Evolutionary conservation across 192 early-diverging fungal species (phyloP).

Genomic region (Coemansia sp.): DNA sequence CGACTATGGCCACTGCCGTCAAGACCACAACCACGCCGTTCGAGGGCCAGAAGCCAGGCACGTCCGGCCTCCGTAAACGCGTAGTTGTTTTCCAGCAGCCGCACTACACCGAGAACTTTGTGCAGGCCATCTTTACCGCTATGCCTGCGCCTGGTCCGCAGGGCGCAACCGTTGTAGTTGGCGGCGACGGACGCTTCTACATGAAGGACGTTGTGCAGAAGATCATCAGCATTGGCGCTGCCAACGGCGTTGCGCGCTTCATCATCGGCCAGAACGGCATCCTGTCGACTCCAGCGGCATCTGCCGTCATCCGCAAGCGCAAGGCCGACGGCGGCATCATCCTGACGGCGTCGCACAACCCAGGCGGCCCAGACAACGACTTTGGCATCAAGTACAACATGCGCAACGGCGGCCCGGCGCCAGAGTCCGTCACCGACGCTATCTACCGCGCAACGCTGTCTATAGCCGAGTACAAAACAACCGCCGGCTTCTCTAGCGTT

Average conservation of each 20-base stretch:
- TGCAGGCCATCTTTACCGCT: slow-evolving; percentile 84
- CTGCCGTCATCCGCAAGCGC: slow-evolving; percentile 86
- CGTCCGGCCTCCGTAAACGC: slow-evolving; percentile 92
- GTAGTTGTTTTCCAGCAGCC: slow-evolving; percentile 94
- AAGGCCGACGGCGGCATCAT: slow-evolving; percentile 94
- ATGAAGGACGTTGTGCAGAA: slow-evolving; percentile 80
- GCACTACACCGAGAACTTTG: slow-evolving; percentile 96
- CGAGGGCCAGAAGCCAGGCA: slow-evolving; percentile 97
- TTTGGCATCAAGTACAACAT: slow-evolving; percentile 99
- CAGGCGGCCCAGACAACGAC: slow-evolving; percentile 95
- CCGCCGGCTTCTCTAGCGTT: slow-evolving; percentile 53
- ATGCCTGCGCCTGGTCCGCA: slow-evolving; percentile 77
- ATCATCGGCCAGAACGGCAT: slow-evolving; percentile 93
- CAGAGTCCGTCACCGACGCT: slow-evolving; percentile 90
- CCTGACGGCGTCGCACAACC: slow-evolving; percentile 98
- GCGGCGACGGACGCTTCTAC: slow-evolving; percentile 96
- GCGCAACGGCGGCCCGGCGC: slow-evolving; percentile 95
- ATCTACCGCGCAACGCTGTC: slow-evolving; percentile 84
- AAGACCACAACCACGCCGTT: slow-evolving; percentile 75
- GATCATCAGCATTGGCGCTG: slow-evolving; percentile 86
- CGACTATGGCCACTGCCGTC: slow-evolving; percentile 24
- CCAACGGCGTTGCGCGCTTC: slow-evolving; percentile 80
- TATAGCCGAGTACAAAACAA: slow-evolving; percentile 66
- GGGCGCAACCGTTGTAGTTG: slow-evolving; percentile 85
- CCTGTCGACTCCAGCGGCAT: slow-evolving; percentile 93